These are phyloP conservation scores for Rugonectria rugulosa DNA, from an alignment of 2,329 filamentous ascomycete genomes.

Conservation along the genomic window DNA sequence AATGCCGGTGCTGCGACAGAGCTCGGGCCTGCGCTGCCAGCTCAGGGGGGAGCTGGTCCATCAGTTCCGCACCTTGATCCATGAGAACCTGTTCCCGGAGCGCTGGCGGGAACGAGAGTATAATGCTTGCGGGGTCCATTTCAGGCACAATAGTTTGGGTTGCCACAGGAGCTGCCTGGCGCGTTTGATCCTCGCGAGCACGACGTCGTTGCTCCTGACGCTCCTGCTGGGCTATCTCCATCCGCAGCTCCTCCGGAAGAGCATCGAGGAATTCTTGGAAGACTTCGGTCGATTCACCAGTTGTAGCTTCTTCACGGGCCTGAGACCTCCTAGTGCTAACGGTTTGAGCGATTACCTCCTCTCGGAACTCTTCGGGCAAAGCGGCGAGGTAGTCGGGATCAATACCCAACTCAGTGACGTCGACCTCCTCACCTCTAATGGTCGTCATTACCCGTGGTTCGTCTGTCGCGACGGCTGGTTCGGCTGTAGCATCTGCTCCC, in stretches of 20 bases:
- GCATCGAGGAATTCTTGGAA: slow-evolving; percentile 95
- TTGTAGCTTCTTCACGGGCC: slow-evolving; percentile 71
- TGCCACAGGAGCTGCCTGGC: slow-evolving; percentile 64
- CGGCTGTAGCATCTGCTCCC: slow-evolving; percentile 40
- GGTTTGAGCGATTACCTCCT: slow-evolving; percentile 94
- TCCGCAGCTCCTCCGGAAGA: slow-evolving; percentile 85
- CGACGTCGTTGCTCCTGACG: slow-evolving; percentile 86
- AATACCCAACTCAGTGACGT: slow-evolving; percentile 94
- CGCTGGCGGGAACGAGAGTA: slow-evolving; percentile 85
- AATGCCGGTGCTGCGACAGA: slow-evolving; percentile 56
- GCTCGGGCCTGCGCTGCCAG: slow-evolving; percentile 86
- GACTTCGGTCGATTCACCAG: slow-evolving; percentile 81
- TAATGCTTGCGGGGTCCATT: slow-evolving; percentile 92
- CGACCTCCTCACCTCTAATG: slow-evolving; percentile 85
- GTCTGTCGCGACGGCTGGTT: slow-evolving; percentile 26
- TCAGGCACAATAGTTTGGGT: slow-evolving; percentile 69
- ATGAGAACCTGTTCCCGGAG: slow-evolving; percentile 87
- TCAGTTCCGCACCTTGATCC: slow-evolving; percentile 88
- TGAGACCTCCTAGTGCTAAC: slow-evolving; percentile 83
- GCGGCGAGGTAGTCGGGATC: slow-evolving; percentile 94
- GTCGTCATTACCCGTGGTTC: slow-evolving; percentile 75
- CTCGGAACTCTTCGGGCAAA: slow-evolving; percentile 95
- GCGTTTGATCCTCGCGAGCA: slow-evolving; percentile 81
- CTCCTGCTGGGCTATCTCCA: slow-evolving; percentile 92
- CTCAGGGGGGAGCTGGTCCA: slow-evolving; percentile 84